These are phyloP conservation scores for Fusarium veterinarium DNA, from an alignment of 2,329 filamentous ascomycete genomes.

Conservation along the genomic window DNA sequence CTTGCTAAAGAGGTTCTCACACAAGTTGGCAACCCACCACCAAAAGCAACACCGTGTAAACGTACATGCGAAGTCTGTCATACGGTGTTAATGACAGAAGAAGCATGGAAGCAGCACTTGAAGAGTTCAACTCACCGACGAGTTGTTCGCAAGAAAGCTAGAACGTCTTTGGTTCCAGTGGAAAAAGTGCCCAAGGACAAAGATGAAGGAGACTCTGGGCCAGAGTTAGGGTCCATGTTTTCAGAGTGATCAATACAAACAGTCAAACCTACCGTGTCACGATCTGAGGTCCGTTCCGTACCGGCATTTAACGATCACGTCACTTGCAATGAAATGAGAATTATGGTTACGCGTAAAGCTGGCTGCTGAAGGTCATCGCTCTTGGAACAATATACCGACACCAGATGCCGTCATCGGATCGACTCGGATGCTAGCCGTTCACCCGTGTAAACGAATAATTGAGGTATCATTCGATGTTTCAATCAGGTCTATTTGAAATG, in stretches of 20 bases:
- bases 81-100: constrained; percentile 68
- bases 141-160: constrained; percentile 51
- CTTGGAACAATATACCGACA: background rate
- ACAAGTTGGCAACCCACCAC: constrained; percentile 56
- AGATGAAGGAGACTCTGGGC: constrained; percentile 38
- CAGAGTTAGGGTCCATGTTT: constrained; percentile 47
- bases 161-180: constrained; percentile 51
- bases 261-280: background rate
- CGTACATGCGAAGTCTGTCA: constrained; percentile 80
- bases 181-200: constrained; percentile 31
- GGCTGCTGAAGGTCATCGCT: background rate
- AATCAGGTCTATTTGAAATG: background rate
- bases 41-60: constrained; percentile 64
- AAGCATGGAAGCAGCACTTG: constrained; percentile 56
- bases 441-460: background rate
- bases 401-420: background rate
- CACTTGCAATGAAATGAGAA: background rate
- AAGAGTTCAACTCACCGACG: constrained; percentile 52
- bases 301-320: background rate
- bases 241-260: constrained; percentile 26
- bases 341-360: background rate
- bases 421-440: background rate
- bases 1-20: constrained; percentile 68
- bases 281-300: background rate
- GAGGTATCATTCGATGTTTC: background rate